A percentile compares a stretch with the other conserved stretches of the same genome.
Conservation (phyloP, 495 filamentous ascomycete genomes). For the Xylaria venustula region DNA sequence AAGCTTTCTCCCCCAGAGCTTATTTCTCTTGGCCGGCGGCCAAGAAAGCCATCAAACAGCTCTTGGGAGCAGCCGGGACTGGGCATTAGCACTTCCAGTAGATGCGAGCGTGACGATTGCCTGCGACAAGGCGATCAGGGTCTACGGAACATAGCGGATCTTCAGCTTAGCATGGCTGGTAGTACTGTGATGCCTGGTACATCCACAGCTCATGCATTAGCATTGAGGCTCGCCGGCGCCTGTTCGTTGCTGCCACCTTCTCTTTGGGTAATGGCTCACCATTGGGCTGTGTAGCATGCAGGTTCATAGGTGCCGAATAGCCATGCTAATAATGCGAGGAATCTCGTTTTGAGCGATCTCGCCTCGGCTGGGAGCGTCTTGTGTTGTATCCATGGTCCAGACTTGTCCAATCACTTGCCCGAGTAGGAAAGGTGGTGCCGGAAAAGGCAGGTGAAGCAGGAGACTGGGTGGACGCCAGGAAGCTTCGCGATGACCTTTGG, state of each 20-base stretch:
- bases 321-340: neutral
- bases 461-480: neutral
- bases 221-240: neutral
- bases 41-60: neutral
- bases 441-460: constrained; percentile 2
- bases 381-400: neutral
- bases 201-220: neutral
- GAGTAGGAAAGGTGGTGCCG: constrained; percentile 4
- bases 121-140: neutral
- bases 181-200: no score
- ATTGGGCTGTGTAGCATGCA: neutral
- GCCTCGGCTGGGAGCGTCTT: neutral
- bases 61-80: neutral
- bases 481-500: neutral
- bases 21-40: neutral
- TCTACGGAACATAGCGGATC: constrained; percentile 2
- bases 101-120: neutral
- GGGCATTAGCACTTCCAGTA: neutral
- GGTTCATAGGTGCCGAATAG: neutral
- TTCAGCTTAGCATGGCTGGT: neutral
- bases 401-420: constrained; percentile 5
- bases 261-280: neutral
- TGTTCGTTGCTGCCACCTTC: neutral
- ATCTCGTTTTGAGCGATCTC: neutral
- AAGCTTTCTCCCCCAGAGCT: constrained; percentile 10